Evolutionary conservation across 2,329 filamentous ascomycete genomes (phyloP).

Genomic region (Aureobasidium sp.): DNA sequence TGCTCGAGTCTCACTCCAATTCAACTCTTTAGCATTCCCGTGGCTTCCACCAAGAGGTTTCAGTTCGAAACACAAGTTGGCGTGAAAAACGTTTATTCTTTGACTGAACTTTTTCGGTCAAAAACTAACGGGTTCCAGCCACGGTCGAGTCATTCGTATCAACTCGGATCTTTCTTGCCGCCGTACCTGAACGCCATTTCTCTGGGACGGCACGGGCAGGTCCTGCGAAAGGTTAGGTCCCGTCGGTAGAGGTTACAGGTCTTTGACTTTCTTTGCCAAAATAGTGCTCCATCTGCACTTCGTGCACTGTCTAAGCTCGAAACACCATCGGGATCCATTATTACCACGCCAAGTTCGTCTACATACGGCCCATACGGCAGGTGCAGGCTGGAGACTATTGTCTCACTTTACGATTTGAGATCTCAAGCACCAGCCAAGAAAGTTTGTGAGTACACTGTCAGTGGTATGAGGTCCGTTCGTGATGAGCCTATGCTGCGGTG

Average conservation of each 20-base stretch:
- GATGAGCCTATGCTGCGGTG: neutral
- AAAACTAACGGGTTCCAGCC: neutral
- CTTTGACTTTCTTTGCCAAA: constrained; percentile 2
- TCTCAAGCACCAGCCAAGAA: neutral
- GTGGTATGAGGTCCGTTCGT: constrained; percentile 1
- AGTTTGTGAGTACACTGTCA: neutral
- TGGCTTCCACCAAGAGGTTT: neutral
- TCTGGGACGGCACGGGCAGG: constrained; percentile 6
- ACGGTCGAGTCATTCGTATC: neutral
- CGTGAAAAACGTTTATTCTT: neutral
- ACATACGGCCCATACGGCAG: neutral
- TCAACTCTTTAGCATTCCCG: neutral
- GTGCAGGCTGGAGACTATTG: constrained; percentile 3
- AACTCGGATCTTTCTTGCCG: neutral
- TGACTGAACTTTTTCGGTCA: neutral
- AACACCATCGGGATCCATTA: constrained; percentile 1
- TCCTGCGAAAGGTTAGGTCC: constrained; percentile 1
- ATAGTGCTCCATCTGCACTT: constrained; percentile 5
- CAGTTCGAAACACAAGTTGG: neutral
- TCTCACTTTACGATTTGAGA: constrained; percentile 11
- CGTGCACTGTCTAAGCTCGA: neutral
- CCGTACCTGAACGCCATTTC: neutral
- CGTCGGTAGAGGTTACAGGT: neutral
- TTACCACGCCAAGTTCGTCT: constrained; percentile 1
- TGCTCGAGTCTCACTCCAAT: neutral